phyloP scores from a whole-genome alignment of 805 yeast species.

The Yamadazyma nakazawae region DNA sequence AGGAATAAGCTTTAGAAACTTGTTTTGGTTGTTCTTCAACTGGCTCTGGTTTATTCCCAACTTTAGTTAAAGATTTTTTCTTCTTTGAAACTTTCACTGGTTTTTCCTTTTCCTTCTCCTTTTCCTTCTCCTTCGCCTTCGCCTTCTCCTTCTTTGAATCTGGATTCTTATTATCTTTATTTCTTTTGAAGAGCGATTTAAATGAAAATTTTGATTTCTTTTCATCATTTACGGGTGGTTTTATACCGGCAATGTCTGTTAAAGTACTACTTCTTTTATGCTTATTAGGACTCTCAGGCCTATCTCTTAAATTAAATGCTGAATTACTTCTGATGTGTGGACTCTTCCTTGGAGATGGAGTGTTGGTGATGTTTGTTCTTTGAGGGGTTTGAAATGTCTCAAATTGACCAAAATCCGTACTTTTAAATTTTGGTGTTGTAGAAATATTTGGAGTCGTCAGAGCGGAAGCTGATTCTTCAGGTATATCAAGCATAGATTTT shows the following conservation, averaged over 20 bases:
- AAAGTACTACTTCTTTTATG: conserved; percentile 22
- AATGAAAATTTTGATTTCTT: conserved; percentile 36
- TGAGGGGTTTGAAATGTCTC: conserved; percentile 2
- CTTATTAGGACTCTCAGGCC: conserved; percentile 11
- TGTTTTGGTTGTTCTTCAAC: background rate
- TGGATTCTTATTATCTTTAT: conserved; percentile 15
- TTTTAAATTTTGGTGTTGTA: conserved; percentile 6
- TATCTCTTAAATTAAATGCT: conserved; percentile 15
- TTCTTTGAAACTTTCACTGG: background rate
- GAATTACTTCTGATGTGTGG: conserved; percentile 23
- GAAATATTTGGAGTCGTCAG: background rate
- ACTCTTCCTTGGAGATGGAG: conserved; percentile 17
- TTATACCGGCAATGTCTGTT: conserved; percentile 17
- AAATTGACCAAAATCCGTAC: background rate
- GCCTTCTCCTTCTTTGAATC: background rate
- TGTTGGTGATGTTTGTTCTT: conserved; percentile 2
- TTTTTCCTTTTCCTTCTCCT: background rate
- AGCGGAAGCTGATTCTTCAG: conserved; percentile 2
- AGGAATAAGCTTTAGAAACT: conserved; percentile 4
- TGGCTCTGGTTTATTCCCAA: background rate
- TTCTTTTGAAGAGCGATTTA: conserved; percentile 36
- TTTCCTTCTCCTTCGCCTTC: background rate
- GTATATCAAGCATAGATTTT: conserved; percentile 8
- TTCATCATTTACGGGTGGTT: conserved; percentile 1
- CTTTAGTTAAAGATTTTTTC: background rate